phyloP scores from a whole-genome alignment of 805 yeast genomes.

The Candida succiphila region DNA sequence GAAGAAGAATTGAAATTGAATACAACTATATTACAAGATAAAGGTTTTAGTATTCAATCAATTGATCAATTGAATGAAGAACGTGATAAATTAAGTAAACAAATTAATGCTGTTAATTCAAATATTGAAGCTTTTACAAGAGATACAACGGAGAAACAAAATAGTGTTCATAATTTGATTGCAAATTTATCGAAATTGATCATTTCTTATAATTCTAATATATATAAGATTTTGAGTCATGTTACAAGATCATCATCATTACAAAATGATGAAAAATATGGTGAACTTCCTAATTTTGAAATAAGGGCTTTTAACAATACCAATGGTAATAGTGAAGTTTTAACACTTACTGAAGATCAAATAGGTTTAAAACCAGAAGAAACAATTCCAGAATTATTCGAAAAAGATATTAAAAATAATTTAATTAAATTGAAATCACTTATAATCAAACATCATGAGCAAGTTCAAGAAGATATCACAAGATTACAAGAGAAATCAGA shows the following conservation, averaged over 20 bases:
- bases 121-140: constrained; percentile 32
- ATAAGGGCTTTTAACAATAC: constrained; percentile 15
- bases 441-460: constrained; percentile 34
- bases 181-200: constrained; percentile 42
- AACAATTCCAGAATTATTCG: constrained; percentile 27
- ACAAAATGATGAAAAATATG: constrained; percentile 3
- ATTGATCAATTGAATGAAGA: constrained; percentile 56
- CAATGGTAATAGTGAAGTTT: constrained; percentile 20
- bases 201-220: constrained; percentile 44
- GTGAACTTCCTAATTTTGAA: constrained; percentile 12
- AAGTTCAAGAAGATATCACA: constrained; percentile 46
- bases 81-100: constrained; percentile 45
- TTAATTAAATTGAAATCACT: constrained; percentile 35
- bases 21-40: constrained; percentile 34
- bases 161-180: constrained; percentile 36
- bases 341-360: constrained; percentile 25
- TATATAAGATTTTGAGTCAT: constrained; percentile 19
- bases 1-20: constrained; percentile 29
- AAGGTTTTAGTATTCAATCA: constrained; percentile 51
- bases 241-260: constrained; percentile 7
- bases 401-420: constrained; percentile 20
- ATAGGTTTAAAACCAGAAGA: constrained; percentile 36
- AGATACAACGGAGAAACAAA: constrained; percentile 38
- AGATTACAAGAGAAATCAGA: constrained; percentile 51
- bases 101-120: constrained; percentile 33